Evolutionary conservation across 129 eudicot genomes (phyloP).

Genomic region (Silybum marianum): DNA sequence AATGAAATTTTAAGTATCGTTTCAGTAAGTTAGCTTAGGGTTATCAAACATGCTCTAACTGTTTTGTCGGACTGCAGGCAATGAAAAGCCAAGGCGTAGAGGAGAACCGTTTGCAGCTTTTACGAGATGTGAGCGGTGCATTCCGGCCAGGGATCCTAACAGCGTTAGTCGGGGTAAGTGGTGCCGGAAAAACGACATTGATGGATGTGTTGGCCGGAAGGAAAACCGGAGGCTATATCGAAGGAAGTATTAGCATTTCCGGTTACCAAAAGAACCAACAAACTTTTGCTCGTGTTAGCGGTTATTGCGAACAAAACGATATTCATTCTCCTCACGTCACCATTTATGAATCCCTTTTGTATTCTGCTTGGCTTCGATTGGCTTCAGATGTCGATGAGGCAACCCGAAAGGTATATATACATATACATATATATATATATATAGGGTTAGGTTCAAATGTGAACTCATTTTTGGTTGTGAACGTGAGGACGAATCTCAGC

Average conservation of each 20-base stretch:
- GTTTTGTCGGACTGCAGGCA: too few relatives aligned
- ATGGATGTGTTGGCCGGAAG: conserved; percentile 89
- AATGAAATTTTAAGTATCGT: too few relatives aligned
- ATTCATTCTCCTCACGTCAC: conserved; percentile 89
- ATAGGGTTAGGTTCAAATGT: too few relatives aligned
- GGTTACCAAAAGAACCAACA: conserved; percentile 72
- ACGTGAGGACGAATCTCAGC: too few relatives aligned
- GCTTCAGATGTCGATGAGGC: conserved; percentile 54
- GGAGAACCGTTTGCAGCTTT: conserved; percentile 57
- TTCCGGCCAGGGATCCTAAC: conserved; percentile 76
- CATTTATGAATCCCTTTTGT: conserved; percentile 69
- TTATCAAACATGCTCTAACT: too few relatives aligned
- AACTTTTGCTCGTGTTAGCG: conserved; percentile 74
- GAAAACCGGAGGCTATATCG: conserved; percentile 75
- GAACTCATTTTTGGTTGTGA: too few relatives aligned
- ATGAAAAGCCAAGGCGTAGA: conserved; percentile 73
- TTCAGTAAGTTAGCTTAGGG: background rate
- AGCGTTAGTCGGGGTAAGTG: conserved; percentile 80
- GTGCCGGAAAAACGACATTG: conserved; percentile 85
- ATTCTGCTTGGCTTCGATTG: conserved; percentile 81
- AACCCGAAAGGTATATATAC: conserved; percentile 49
- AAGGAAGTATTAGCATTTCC: conserved; percentile 63
- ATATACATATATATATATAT: background rate
- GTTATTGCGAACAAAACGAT: conserved; percentile 80
- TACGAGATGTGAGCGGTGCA: conserved; percentile 68